Conservation (phyloP, 2,329 filamentous ascomycete species). For the Xylaria multiplex region DNA sequence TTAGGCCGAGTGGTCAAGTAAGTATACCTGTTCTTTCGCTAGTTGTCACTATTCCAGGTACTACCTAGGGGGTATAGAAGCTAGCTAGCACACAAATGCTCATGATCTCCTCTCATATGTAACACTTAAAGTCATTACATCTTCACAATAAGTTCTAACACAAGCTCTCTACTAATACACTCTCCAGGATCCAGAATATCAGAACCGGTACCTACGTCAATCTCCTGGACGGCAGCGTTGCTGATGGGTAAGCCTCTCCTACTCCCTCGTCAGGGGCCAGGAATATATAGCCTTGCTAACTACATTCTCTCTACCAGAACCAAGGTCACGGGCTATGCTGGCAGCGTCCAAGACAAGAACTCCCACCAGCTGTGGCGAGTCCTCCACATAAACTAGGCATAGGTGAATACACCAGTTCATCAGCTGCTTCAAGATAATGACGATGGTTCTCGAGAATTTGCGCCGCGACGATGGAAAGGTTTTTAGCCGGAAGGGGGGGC, state of each 20-base stretch:
- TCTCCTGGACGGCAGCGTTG: not conserved
- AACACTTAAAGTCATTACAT: not conserved
- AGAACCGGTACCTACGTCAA: conserved; percentile 13
- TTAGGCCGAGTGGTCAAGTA: conserved; percentile 16
- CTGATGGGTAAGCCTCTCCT: not conserved
- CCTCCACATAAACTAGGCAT: conserved; percentile 1
- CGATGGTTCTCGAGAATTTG: too few species aligned
- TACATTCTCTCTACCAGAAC: not conserved
- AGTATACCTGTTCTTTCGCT: not conserved
- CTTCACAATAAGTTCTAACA: not conserved
- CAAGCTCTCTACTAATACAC: not conserved
- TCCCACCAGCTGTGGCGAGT: conserved; percentile 19
- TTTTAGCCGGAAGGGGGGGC: not conserved
- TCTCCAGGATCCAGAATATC: conserved; percentile 16
- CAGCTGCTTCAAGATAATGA: not conserved
- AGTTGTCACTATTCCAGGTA: not conserved
- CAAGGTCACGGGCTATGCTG: not conserved
- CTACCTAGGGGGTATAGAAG: too few species aligned
- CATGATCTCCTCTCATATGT: not conserved
- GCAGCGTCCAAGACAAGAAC: conserved; percentile 1
- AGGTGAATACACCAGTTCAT: not conserved
- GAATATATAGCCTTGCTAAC: not conserved
- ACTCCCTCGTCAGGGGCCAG: too few species aligned
- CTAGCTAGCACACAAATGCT: not conserved
- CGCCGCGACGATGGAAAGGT: not conserved